Percentiles rank a stretch among this genome's conserved stretches.
phyloP scores from a whole-genome alignment of 1,139 yeast genomes.

The Pichia sp. region DNA sequence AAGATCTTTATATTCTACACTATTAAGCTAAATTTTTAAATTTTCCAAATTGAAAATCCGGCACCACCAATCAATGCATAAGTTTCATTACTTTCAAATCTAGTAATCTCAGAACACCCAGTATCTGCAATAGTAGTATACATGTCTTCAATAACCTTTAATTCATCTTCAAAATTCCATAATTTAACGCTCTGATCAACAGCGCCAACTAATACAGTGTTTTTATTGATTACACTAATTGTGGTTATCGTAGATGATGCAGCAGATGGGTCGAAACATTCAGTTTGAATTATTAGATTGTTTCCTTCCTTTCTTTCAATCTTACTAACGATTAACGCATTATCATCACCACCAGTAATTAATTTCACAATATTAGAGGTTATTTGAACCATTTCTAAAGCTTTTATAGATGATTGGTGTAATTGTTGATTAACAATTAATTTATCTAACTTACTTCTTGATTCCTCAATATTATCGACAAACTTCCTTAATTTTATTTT shows the following conservation, averaged over 20 bases:
- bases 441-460: slow-evolving; percentile 9
- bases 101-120: slow-evolving; percentile 53
- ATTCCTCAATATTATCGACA: neutral
- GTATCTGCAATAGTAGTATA: slow-evolving; percentile 90
- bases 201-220: slow-evolving; percentile 45
- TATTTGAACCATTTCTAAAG: slow-evolving; percentile 33
- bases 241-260: slow-evolving; percentile 88
- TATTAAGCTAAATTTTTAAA: slow-evolving; percentile 1
- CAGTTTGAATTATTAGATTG: slow-evolving; percentile 21
- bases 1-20: neutral
- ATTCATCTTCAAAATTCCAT: slow-evolving; percentile 45
- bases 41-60: slow-evolving; percentile 54
- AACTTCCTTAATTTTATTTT: neutral
- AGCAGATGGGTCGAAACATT: slow-evolving; percentile 43
- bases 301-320: slow-evolving; percentile 12
- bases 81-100: slow-evolving; percentile 24
- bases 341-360: slow-evolving; percentile 93
- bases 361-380: slow-evolving; percentile 9
- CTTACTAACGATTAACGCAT: slow-evolving; percentile 50
- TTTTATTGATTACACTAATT: slow-evolving; percentile 32
- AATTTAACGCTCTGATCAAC: slow-evolving; percentile 74
- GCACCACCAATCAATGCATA: slow-evolving; percentile 62
- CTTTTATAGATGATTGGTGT: slow-evolving; percentile 83
- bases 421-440: slow-evolving; percentile 42
- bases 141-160: slow-evolving; percentile 37